These are phyloP conservation scores for Pleurotus eryngii DNA, from an alignment of 768 basidiomycete genomes.

Conservation along the genomic window DNA sequence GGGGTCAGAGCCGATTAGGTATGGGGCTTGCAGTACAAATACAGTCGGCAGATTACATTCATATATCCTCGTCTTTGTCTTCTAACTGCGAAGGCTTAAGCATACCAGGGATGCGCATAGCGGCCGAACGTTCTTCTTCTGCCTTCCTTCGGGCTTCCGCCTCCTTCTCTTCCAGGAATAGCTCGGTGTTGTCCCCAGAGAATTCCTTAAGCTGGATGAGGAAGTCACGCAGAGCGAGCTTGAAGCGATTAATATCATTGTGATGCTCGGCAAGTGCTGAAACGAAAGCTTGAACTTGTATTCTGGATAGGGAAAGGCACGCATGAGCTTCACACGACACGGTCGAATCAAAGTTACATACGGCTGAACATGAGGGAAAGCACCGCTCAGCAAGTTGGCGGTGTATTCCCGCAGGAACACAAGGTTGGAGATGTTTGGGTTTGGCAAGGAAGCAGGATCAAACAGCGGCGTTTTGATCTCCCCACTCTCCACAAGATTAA, in stretches of 20 bases:
- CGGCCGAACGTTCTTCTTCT: slow-evolving; percentile 42
- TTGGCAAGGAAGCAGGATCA: slow-evolving; percentile 69
- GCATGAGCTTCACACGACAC: too few relatives aligned
- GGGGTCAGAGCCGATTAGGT: too few relatives aligned
- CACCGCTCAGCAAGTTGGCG: slow-evolving; percentile 78
- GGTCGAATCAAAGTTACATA: slow-evolving; percentile 32
- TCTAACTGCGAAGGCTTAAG: slow-evolving; percentile 93
- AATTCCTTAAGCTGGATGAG: slow-evolving; percentile 97
- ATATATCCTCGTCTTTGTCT: slow-evolving; percentile 89
- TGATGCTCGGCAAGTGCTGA: slow-evolving; percentile 66
- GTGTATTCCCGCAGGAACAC: slow-evolving; percentile 83
- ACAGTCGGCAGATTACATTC: slow-evolving; percentile 15
- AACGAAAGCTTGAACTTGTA: slow-evolving; percentile 70
- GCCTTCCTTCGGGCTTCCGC: slow-evolving; percentile 74
- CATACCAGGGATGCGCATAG: slow-evolving; percentile 96
- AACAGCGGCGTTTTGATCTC: slow-evolving; percentile 80
- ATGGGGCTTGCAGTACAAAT: too few relatives aligned
- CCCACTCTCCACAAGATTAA: slow-evolving; percentile 85
- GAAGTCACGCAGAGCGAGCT: slow-evolving; percentile 93
- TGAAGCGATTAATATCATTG: slow-evolving; percentile 86
- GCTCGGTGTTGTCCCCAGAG: slow-evolving; percentile 89
- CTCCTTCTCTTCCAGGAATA: slow-evolving; percentile 94
- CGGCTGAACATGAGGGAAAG: slow-evolving; percentile 92
- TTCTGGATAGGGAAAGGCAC: slow-evolving; percentile 31
- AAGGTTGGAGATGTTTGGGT: slow-evolving; percentile 73